phyloP scores from a whole-genome alignment of 2,329 filamentous ascomycete species.

The Fusarium nodosum region DNA sequence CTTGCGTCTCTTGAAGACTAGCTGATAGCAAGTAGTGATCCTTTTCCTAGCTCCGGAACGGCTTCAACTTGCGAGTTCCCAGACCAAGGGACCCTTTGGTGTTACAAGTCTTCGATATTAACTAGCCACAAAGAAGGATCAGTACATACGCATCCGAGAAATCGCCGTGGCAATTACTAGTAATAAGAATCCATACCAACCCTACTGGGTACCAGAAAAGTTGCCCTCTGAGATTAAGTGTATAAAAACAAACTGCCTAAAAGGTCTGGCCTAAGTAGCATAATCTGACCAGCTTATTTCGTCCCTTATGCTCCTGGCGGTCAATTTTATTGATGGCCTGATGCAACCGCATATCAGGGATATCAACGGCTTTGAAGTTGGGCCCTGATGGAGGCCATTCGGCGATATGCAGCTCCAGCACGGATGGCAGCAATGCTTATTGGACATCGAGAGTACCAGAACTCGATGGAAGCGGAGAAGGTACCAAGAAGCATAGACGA shows the following conservation, averaged over 20 bases:
- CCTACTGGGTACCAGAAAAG: no score
- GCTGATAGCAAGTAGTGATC: neutral
- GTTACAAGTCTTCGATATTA: neutral
- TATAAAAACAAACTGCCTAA: no score
- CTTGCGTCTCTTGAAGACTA: neutral
- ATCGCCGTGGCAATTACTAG: neutral
- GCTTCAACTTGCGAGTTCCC: slow-evolving; percentile 3
- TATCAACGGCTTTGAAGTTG: slow-evolving; percentile 34
- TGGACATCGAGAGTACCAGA: slow-evolving; percentile 28
- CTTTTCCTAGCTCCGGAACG: slow-evolving; percentile 5
- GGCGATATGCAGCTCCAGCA: slow-evolving; percentile 16
- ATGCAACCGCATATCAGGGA: slow-evolving; percentile 18
- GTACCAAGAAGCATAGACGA: slow-evolving; percentile 31
- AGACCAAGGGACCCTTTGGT: neutral
- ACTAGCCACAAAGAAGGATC: neutral
- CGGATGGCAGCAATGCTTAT: slow-evolving; percentile 21
- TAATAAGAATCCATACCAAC: neutral
- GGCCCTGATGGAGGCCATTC: slow-evolving; percentile 15
- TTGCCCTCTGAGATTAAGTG: no score
- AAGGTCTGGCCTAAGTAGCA: no score
- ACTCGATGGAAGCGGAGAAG: slow-evolving; percentile 41
- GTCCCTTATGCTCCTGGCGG: no score
- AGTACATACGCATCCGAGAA: slow-evolving; percentile 27
- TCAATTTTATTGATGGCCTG: no score
- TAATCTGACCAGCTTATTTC: no score